Percentiles rank a stretch among this genome's conserved stretches.
These are phyloP conservation scores for Capronia coronata DNA, from an alignment of 2,329 filamentous ascomycete genomes.

Conservation along the genomic window DNA sequence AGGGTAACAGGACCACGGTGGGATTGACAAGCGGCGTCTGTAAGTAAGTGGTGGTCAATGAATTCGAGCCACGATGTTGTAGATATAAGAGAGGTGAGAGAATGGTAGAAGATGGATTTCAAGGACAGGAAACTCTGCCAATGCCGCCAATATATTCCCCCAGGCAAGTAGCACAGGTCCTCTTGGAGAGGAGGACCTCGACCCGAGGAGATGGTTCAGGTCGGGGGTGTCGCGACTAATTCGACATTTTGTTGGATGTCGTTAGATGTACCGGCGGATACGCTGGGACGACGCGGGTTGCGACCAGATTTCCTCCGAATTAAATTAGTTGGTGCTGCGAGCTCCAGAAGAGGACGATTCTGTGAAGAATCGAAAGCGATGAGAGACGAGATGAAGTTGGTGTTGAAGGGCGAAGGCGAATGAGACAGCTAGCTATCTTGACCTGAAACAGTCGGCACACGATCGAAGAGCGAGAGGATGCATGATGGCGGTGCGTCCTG, in stretches of 20 bases:
- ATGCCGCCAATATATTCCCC: background rate
- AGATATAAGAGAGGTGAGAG: background rate
- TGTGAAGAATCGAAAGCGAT: background rate
- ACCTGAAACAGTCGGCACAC: constrained; percentile 20
- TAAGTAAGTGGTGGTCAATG: background rate
- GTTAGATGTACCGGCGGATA: constrained; percentile 10
- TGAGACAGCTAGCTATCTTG: constrained; percentile 16
- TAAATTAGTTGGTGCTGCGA: background rate
- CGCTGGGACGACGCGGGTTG: constrained; percentile 2
- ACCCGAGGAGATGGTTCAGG: background rate
- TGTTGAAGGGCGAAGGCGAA: too few relatives aligned
- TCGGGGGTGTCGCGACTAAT: constrained; percentile 14
- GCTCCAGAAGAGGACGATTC: too few relatives aligned
- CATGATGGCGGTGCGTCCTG: constrained; percentile 12
- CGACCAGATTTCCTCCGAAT: too few relatives aligned
- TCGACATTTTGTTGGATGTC: constrained; percentile 10
- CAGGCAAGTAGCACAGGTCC: background rate
- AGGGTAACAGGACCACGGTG: background rate
- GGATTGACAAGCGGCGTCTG: background rate
- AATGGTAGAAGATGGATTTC: background rate
- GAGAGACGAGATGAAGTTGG: too few relatives aligned
- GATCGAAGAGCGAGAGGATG: constrained; percentile 12
- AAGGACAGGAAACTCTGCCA: background rate
- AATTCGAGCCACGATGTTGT: background rate
- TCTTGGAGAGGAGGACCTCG: background rate